A percentile compares a stretch with the other conserved stretches of the same genome.
Conservation (phyloP, 805 yeast genomes). For the Ogataea methylovora region DNA sequence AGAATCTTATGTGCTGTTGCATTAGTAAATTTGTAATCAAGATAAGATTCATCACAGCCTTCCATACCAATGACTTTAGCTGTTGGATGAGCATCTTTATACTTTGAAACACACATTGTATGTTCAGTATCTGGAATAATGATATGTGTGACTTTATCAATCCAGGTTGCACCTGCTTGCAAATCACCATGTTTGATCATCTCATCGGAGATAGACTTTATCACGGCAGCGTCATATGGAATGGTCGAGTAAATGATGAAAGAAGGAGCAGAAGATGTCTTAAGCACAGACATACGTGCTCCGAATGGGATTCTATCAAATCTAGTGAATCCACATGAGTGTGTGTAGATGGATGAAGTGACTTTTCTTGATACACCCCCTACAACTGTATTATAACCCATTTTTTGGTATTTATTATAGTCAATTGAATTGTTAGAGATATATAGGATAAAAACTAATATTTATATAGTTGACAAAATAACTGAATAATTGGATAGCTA, state of each 20-base stretch:
- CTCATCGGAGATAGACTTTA: conserved; percentile 27
- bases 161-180: conserved; percentile 24
- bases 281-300: conserved; percentile 30
- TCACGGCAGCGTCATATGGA: conserved; percentile 43
- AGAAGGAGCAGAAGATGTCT: conserved; percentile 17
- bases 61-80: conserved; percentile 50
- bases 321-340: conserved; percentile 29
- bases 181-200: conserved; percentile 18
- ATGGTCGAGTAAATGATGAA: conserved; percentile 51
- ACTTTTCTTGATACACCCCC: conserved; percentile 32
- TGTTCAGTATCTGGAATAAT: conserved; percentile 62
- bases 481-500: too few species aligned
- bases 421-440: neutral
- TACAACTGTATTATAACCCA: conserved; percentile 33
- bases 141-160: conserved; percentile 36
- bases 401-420: conserved; percentile 6
- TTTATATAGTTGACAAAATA: too few species aligned
- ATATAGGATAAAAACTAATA: too few species aligned
- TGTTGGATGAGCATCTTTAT: conserved; percentile 42
- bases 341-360: conserved; percentile 22
- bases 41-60: conserved; percentile 22
- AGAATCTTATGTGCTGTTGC: conserved; percentile 29
- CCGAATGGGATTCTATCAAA: conserved; percentile 25
- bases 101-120: conserved; percentile 51
- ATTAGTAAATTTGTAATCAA: conserved; percentile 34